Evolutionary conservation across 305 asterid genomes (phyloP), one percentile per base, ranked within the genome.

Genomic region (Ilex paraguariensis): DNA sequence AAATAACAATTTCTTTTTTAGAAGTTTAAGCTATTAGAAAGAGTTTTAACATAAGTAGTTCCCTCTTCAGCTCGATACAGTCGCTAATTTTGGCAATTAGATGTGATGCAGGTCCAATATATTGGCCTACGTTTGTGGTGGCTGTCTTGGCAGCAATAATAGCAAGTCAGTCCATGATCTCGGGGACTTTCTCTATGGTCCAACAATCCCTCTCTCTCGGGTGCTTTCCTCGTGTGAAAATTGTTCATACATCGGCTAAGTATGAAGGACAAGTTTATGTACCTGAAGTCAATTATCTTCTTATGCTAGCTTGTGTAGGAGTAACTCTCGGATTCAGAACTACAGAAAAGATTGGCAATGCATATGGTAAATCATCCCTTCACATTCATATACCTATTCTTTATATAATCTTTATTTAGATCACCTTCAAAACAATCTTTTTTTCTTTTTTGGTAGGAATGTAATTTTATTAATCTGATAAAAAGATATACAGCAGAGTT

Each of bases 71-170:
- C 3, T 46, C 10, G n/a, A 9, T 46, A 46, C 10, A 9, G 11
- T 46, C 3, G 10, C 2, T 46, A 13, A 46, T 11, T 4, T 9
- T 3, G n/a, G 6, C 10, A 13, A 9, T 13, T 46, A 13, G 10
- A 2, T 42, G 1, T 52, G 10, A 52, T 52, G 60, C 39, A 56
- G 63, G 13, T 11, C 8, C 48, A 6, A 10, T 61, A 14, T 61
- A 44, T 46, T 61, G 65, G 67, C 65, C 65, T 4, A 48, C 45
- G 56, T 44, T 61, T 16, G 56, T 61, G 30, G 33, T 61, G 15
- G 54, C 65, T 42, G 17, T 48, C 16, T 7, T 46, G 28, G 62
- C 62, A 13, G 49, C 62, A 14, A 40, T 59, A 9, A 40, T 59
- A 13, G 48, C 62, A 14, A 59, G 62, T 40, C 62, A 59, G 15